phyloP scores from a whole-genome alignment of 2,329 filamentous ascomycete genomes.

The Elsinoe ampelina region DNA sequence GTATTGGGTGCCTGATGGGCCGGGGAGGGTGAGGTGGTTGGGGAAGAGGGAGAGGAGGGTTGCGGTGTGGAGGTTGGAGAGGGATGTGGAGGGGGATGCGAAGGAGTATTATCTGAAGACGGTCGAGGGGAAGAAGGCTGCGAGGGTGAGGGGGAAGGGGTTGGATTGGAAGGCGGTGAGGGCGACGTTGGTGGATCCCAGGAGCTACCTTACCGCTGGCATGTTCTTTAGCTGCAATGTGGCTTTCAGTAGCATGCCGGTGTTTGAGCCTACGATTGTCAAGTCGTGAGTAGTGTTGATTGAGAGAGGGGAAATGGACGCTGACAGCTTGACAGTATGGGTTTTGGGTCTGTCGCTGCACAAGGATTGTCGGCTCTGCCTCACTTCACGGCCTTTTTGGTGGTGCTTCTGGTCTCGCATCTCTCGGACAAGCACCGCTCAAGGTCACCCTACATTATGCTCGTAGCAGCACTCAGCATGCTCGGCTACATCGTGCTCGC shows the following conservation, averaged over 20 bases:
- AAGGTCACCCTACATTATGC: conserved; percentile 57
- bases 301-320: neutral
- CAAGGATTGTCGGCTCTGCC: conserved; percentile 77
- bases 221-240: conserved; percentile 88
- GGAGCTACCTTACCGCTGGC: conserved; percentile 62
- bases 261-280: conserved; percentile 57
- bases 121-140: conserved; percentile 51
- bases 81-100: conserved; percentile 45
- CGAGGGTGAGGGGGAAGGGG: conserved; percentile 22
- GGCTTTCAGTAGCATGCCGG: conserved; percentile 77
- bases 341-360: conserved; percentile 55
- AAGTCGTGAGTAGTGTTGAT: conserved; percentile 37
- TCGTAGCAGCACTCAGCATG: conserved; percentile 58
- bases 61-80: conserved; percentile 48
- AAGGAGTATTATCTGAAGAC: conserved; percentile 30
- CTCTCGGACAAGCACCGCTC: conserved; percentile 58
- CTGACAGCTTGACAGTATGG: conserved; percentile 46
- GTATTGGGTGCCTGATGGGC: conserved; percentile 66
- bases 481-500: conserved; percentile 42
- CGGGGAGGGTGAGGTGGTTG: conserved; percentile 39
- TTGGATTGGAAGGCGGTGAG: conserved; percentile 50
- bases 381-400: conserved; percentile 64
- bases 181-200: conserved; percentile 54
- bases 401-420: conserved; percentile 63
- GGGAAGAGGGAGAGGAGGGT: conserved; percentile 47